phyloP scores from a whole-genome alignment of 495 filamentous ascomycete species.

The Podospora sp. region DNA sequence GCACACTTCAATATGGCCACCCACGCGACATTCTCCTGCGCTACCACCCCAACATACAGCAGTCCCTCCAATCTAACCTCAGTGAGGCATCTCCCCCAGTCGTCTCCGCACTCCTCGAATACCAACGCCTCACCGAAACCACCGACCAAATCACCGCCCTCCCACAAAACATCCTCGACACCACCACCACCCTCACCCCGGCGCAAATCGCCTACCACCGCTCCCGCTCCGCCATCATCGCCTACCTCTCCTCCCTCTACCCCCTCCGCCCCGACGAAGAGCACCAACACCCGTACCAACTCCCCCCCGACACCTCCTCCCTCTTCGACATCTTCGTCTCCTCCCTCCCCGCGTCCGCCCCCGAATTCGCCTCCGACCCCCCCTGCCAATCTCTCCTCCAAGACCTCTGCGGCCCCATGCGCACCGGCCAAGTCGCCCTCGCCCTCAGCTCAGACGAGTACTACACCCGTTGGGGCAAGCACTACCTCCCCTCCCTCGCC shows the following conservation, averaged over 20 bases:
- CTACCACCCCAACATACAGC: conserved; percentile 6
- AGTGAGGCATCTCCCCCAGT: conserved; percentile 10
- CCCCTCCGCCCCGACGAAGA: conserved; percentile 30
- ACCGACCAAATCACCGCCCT: background rate
- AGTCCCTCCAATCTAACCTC: conserved; percentile 4
- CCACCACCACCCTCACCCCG: conserved; percentile 18
- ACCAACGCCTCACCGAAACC: conserved; percentile 29
- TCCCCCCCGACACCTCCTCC: background rate
- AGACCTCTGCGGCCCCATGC: conserved; percentile 36
- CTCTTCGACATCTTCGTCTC: conserved; percentile 28
- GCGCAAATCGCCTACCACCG: conserved; percentile 44
- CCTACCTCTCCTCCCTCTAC: conserved; percentile 41
- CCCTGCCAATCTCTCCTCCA: conserved; percentile 40
- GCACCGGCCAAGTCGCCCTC: conserved; percentile 41
- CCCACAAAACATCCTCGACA: conserved; percentile 16
- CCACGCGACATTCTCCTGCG: conserved; percentile 48
- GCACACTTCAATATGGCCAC: conserved; percentile 51
- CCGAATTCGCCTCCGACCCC: conserved; percentile 19
- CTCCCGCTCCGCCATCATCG: conserved; percentile 45
- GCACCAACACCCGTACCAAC: conserved; percentile 28
- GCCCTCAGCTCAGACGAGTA: conserved; percentile 34
- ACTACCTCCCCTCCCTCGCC: conserved; percentile 49
- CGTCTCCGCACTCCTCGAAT: conserved; percentile 38
- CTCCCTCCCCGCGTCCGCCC: conserved; percentile 32
- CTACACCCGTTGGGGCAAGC: conserved; percentile 45